Evolutionary conservation across 2,329 filamentous ascomycete species (phyloP).

Genomic region (Ilyonectria mors-panacis): DNA sequence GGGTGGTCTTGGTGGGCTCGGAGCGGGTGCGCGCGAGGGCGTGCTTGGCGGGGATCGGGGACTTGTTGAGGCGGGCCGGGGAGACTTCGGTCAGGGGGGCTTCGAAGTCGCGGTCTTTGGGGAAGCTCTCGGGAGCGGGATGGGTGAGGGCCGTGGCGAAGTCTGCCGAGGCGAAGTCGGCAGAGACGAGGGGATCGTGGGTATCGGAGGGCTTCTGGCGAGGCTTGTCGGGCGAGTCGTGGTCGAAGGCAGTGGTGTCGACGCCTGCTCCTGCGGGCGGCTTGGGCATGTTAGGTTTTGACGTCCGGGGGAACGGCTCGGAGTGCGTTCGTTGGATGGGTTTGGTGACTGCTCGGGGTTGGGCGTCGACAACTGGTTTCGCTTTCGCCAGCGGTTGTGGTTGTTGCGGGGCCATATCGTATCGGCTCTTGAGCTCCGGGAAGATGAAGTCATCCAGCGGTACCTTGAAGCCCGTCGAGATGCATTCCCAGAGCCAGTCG

Average conservation of each 20-base stretch:
- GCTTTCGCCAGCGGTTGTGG: constrained; percentile 26
- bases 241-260: constrained; percentile 58
- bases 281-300: constrained; percentile 35
- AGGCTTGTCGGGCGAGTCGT: constrained; percentile 46
- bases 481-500: constrained; percentile 89
- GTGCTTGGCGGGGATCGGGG: constrained; percentile 53
- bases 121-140: constrained; percentile 44
- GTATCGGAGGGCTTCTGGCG: constrained; percentile 27
- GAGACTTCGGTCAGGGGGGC: constrained; percentile 60
- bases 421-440: constrained; percentile 59
- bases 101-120: constrained; percentile 42
- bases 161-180: constrained; percentile 60
- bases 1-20: constrained; percentile 49
- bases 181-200: constrained; percentile 49
- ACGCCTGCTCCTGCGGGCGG: constrained; percentile 48
- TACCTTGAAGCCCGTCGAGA: constrained; percentile 68
- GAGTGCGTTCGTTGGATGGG: constrained; percentile 41
- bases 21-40: constrained; percentile 54
- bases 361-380: constrained; percentile 20
- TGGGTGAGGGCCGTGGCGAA: constrained; percentile 56
- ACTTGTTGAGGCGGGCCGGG: constrained; percentile 59
- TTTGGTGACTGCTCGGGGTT: constrained; percentile 27
- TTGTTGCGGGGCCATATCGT: constrained; percentile 31
- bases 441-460: constrained; percentile 65
- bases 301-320: constrained; percentile 32